Conservation (phyloP, 1,284 basidiomycete genomes). For the Irpex rosettiformis region DNA sequence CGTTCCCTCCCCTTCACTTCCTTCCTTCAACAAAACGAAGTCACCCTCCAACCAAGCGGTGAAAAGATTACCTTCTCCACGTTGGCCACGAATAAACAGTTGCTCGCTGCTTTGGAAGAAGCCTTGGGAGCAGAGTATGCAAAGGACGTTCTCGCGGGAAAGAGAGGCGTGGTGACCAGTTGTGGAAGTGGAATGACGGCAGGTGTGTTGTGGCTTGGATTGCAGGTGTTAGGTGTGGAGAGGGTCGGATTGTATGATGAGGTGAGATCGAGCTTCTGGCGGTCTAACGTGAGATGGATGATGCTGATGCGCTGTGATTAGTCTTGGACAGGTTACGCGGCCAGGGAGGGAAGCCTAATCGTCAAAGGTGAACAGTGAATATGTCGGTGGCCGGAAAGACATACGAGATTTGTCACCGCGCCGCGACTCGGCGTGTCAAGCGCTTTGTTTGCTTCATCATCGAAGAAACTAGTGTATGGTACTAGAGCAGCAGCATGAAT, state of each 20-base stretch:
- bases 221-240: slow-evolving; percentile 63
- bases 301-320: slow-evolving; percentile 26
- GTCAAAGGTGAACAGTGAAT: slow-evolving; percentile 33
- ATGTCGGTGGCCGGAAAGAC: neutral
- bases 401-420: neutral
- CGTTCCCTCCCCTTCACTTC: slow-evolving; percentile 81
- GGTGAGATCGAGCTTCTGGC: slow-evolving; percentile 38
- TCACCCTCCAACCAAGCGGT: slow-evolving; percentile 29
- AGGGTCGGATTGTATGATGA: slow-evolving; percentile 80
- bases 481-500: too few species aligned
- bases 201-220: slow-evolving; percentile 85
- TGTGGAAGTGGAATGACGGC: slow-evolving; percentile 99
- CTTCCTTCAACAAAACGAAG: slow-evolving; percentile 60
- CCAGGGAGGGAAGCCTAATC: slow-evolving; percentile 60
- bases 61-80: slow-evolving; percentile 54
- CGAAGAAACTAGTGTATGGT: too few species aligned
- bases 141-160: slow-evolving; percentile 53
- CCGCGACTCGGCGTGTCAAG: too few species aligned
- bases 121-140: slow-evolving; percentile 57
- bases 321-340: slow-evolving; percentile 86
- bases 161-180: slow-evolving; percentile 60
- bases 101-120: slow-evolving; percentile 58
- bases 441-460: too few species aligned
- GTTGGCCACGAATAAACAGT: slow-evolving; percentile 51
- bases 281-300: slow-evolving; percentile 11